Conservation (phyloP, 192 early-diverging fungal species). For the Coemansia sp. region DNA sequence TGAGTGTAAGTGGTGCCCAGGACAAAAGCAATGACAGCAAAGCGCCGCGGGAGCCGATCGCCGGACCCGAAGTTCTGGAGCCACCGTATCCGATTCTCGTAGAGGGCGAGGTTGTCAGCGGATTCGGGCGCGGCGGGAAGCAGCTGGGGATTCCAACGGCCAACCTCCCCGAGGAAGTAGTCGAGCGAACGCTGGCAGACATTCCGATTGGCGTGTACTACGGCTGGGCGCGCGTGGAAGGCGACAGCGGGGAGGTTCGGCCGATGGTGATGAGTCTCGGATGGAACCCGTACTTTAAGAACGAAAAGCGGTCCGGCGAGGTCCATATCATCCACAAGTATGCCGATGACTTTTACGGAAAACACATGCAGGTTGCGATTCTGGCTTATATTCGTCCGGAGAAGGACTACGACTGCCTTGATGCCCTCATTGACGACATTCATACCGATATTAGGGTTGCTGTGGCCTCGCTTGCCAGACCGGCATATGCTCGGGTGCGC, state of each 20-base stretch:
- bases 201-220: conserved; percentile 91
- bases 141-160: conserved; percentile 98
- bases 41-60: conserved; percentile 37
- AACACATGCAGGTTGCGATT: conserved; percentile 79
- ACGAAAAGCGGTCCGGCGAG: conserved; percentile 94
- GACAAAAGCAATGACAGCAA: not conserved
- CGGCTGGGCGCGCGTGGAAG: conserved; percentile 85
- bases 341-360: conserved; percentile 88
- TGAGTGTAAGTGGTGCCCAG: not conserved
- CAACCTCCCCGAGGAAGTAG: conserved; percentile 82
- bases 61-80: conserved; percentile 55
- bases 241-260: conserved; percentile 53
- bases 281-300: conserved; percentile 99
- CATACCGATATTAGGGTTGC: conserved; percentile 72
- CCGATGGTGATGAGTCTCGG: conserved; percentile 99
- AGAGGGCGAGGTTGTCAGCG: conserved; percentile 78
- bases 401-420: conserved; percentile 84
- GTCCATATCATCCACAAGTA: conserved; percentile 95
- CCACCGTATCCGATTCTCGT: conserved; percentile 79
- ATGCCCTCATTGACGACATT: conserved; percentile 91
- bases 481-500: conserved; percentile 19
- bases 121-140: conserved; percentile 95
- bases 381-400: conserved; percentile 89
- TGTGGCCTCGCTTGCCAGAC: conserved; percentile 20
- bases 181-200: conserved; percentile 61